Percentiles rank a stretch among this genome's conserved stretches.
Evolutionary conservation across 2,329 filamentous ascomycete genomes (phyloP).

Genomic region (Stachybotrys chartarum): DNA sequence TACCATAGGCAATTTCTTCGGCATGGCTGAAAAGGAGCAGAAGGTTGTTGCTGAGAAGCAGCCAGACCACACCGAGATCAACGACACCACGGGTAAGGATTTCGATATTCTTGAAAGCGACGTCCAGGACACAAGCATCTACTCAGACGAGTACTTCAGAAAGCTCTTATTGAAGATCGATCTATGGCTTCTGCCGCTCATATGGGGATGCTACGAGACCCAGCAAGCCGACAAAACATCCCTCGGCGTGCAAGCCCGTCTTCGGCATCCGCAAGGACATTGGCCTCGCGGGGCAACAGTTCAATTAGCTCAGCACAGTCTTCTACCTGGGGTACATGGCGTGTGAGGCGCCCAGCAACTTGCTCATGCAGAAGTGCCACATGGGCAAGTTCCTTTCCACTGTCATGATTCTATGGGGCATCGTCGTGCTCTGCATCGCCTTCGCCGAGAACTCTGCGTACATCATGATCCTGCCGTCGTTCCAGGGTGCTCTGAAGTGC

Average conservation of each 20-base stretch:
- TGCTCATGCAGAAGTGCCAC: constrained; percentile 24
- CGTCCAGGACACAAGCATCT: constrained; percentile 2
- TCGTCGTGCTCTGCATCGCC: constrained; percentile 19
- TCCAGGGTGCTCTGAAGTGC: constrained; percentile 21
- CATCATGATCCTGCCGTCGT: constrained; percentile 18
- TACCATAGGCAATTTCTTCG: too few species aligned
- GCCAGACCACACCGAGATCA: neutral
- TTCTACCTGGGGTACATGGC: constrained; percentile 21
- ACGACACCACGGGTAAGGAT: neutral
- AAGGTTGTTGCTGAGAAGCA: too few species aligned
- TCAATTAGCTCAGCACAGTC: constrained; percentile 20
- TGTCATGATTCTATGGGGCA: constrained; percentile 24
- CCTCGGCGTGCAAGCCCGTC: constrained; percentile 18
- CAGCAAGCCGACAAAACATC: constrained; percentile 23
- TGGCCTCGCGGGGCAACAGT: constrained; percentile 18
- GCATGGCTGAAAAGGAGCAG: too few species aligned
- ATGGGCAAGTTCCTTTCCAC: constrained; percentile 24
- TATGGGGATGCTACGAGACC: constrained; percentile 20
- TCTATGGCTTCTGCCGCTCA: constrained; percentile 19
- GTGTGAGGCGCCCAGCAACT: constrained; percentile 19
- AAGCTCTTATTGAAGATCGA: constrained; percentile 22
- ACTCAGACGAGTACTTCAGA: constrained; percentile 15
- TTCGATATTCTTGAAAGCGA: neutral
- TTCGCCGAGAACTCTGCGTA: constrained; percentile 20
- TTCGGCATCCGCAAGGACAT: constrained; percentile 22